Evolutionary conservation across 108 stramenopile species (phyloP).

Genomic region (Fistulifera solaris): DNA sequence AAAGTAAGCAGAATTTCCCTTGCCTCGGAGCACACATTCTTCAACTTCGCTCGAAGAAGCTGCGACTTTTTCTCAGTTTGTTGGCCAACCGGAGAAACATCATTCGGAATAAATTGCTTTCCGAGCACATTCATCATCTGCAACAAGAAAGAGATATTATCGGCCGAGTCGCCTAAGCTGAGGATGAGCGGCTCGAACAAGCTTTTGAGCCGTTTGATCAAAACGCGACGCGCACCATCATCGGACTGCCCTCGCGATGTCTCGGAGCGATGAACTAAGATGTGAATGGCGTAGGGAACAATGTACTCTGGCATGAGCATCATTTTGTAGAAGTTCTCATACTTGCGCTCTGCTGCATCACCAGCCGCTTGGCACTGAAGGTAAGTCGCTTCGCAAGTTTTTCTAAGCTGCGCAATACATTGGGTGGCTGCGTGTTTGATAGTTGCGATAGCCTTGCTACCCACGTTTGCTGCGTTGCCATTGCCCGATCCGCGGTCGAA

Average conservation of each 20-base stretch:
- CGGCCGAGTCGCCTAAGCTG: constrained; percentile 70
- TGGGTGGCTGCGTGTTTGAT: constrained; percentile 43
- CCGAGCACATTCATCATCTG: constrained; percentile 67
- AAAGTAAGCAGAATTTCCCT: constrained; percentile 67
- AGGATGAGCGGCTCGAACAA: constrained; percentile 77
- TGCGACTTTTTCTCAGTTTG: constrained; percentile 2
- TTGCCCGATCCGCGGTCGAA: constrained; percentile 28
- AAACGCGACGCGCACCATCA: constrained; percentile 28
- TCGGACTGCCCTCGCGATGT: constrained; percentile 39
- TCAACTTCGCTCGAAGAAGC: constrained; percentile 37
- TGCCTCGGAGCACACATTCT: constrained; percentile 44
- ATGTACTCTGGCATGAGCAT: constrained; percentile 79
- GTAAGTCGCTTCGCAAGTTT: constrained; percentile 38
- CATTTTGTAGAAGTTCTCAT: constrained; percentile 54
- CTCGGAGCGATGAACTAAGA: constrained; percentile 65
- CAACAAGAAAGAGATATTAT: constrained; percentile 82
- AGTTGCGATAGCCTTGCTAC: constrained; percentile 21
- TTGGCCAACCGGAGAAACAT: background rate
- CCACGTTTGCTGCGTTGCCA: constrained; percentile 64
- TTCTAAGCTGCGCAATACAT: constrained; percentile 45
- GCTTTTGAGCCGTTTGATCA: constrained; percentile 75
- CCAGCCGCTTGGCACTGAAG: constrained; percentile 58
- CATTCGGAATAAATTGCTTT: constrained; percentile 17
- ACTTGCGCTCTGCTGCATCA: constrained; percentile 48
- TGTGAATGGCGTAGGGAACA: constrained; percentile 70